A percentile compares a stretch with the other conserved stretches of the same genome.
Conservation (phyloP, 1,284 basidiomycete genomes). For the Ganoderma multipileum region DNA sequence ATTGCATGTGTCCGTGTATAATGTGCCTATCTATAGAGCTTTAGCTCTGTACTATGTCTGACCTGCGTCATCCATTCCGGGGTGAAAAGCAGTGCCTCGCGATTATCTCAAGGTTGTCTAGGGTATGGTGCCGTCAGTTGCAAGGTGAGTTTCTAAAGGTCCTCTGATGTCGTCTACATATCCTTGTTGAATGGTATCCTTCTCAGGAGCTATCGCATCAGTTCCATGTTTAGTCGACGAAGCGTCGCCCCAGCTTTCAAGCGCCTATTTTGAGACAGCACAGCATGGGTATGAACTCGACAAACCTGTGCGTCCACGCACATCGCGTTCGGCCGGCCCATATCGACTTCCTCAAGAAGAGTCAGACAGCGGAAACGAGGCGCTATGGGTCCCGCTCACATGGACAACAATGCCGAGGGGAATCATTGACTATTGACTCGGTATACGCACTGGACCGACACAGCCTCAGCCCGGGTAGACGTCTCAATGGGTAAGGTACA, state of each 20-base stretch:
- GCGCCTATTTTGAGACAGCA: neutral
- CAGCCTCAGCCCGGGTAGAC: neutral
- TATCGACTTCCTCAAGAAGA: neutral
- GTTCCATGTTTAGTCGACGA: neutral
- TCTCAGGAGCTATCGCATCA: neutral
- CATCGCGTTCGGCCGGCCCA: neutral
- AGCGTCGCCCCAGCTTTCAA: neutral
- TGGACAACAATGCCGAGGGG: neutral
- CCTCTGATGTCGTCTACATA: neutral
- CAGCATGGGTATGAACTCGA: neutral
- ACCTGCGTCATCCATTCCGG: neutral
- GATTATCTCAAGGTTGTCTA: neutral
- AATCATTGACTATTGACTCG: neutral
- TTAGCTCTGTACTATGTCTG: neutral
- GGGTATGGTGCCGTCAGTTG: neutral
- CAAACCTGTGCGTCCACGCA: neutral
- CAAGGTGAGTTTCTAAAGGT: neutral
- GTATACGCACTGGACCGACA: neutral
- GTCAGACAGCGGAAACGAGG: neutral
- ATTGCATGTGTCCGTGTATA: constrained; percentile 17
- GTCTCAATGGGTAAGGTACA: neutral
- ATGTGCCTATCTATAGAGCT: neutral
- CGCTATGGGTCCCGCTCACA: neutral
- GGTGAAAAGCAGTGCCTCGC: neutral
- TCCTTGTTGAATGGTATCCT: neutral